phyloP scores from a whole-genome alignment of 345 rosid species.

The Turnera subulata region DNA sequence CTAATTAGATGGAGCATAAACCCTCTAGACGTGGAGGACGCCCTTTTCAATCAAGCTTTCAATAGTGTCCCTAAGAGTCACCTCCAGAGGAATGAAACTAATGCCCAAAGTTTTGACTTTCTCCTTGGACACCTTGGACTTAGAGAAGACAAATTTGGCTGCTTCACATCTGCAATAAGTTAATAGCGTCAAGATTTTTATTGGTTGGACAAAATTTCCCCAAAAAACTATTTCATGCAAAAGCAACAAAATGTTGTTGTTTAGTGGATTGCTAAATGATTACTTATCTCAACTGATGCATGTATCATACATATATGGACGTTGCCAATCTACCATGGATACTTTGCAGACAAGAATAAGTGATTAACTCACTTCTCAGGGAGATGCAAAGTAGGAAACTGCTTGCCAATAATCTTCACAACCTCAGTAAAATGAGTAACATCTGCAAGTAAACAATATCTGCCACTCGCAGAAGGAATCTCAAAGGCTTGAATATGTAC shows the following conservation, averaged over 20 bases:
- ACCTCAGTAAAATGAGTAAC: background rate
- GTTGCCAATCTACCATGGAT: background rate
- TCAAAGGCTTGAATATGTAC: slow-evolving; percentile 15
- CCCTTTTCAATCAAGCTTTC: slow-evolving; percentile 28
- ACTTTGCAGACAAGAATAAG: background rate
- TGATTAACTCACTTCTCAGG: slow-evolving; percentile 6
- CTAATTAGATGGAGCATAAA: no score
- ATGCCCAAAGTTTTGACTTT: slow-evolving; percentile 21
- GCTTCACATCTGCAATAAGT: slow-evolving; percentile 4
- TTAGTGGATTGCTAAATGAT: background rate
- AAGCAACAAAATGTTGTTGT: no score
- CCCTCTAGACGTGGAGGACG: no score
- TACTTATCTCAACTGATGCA: no score
- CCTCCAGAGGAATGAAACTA: slow-evolving; percentile 25
- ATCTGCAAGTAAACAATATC: slow-evolving; percentile 11
- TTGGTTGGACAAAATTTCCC: no score
- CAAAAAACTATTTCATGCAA: no score
- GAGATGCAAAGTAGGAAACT: background rate
- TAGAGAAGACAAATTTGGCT: background rate
- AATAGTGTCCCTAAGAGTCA: slow-evolving; percentile 19
- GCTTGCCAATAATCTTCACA: slow-evolving; percentile 3
- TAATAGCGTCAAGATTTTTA: background rate
- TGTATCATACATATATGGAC: no score
- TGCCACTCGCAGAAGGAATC: slow-evolving; percentile 9
- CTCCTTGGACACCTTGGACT: slow-evolving; percentile 6